Base-by-base conservation (phyloP, 2,329 filamentous ascomycete species). In the Hypoxylon sp. region DNA sequence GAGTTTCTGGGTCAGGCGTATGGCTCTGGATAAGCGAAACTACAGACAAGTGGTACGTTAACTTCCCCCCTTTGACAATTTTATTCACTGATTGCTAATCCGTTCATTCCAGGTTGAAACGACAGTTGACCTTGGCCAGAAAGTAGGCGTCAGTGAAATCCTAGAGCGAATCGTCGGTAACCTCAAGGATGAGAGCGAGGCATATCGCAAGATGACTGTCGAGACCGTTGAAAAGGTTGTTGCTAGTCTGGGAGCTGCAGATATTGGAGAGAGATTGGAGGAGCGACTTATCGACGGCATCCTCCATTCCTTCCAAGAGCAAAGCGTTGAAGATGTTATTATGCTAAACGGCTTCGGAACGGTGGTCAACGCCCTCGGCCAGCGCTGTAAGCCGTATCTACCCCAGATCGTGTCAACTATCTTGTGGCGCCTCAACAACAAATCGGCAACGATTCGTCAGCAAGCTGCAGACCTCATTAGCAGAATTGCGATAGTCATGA, bases 201-300 rank as follows among this genome's bases (percentile, higher is more conserved):
- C 95, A 0, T 99, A 99, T 81, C 91, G 96, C 55, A 98, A 98
- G 85, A 99, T 99, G 96, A 98, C 96, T 0, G 92, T 99, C 35
- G 96, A 99, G 84, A 98, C 96, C 0, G 90, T 98, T 7, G 96
- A 99, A 83, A 99, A 98, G 83, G 90, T 98, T 53, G 92, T 99
- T 76, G 94, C 95, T 14, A 94, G 94, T 62, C 86, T 98, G 60
- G 96, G 96, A 62, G 95, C 95, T 6, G 95, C 96, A 37, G 96
- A 99, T 78, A 95, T 99, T 74, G 92, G 93, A 25, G 93, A 97
- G 81, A 89, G 95, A 44, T 83, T 99, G 37, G 96, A 99, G 81
- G 96, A 98, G 81, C 89, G 94, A 53, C 88, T 99, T 17, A 94
- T 99, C 59, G 96, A 99, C 75, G 96, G 96, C 79, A 96, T 99